Percentiles rank a stretch among this genome's conserved stretches.
These are phyloP conservation scores for Diddensiella caesifluorescens DNA, from an alignment of 805 yeast species.

Conservation along the genomic window DNA sequence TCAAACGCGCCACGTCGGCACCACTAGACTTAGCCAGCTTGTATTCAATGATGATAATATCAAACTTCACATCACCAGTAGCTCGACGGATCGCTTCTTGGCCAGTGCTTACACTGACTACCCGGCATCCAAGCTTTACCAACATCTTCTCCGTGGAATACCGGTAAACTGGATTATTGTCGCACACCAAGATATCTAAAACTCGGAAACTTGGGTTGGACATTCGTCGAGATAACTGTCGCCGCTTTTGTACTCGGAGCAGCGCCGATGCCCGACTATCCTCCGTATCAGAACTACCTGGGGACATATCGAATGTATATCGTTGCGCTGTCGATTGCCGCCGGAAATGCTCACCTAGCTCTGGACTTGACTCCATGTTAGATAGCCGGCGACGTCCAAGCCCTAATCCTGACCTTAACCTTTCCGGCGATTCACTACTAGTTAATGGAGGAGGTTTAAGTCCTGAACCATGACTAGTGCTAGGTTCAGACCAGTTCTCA, in stretches of 20 bases:
- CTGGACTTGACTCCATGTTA: slow-evolving; percentile 23
- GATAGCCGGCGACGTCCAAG: slow-evolving; percentile 13
- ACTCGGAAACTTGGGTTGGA: slow-evolving; percentile 21
- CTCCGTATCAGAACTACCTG: slow-evolving; percentile 63
- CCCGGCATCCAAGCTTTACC: slow-evolving; percentile 70
- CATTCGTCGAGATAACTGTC: slow-evolving; percentile 45
- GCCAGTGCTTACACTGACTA: slow-evolving; percentile 69
- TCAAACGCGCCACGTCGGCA: slow-evolving; percentile 69
- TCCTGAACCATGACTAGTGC: not conserved
- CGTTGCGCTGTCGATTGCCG: slow-evolving; percentile 12
- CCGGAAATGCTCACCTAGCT: slow-evolving; percentile 22
- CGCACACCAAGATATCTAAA: slow-evolving; percentile 74
- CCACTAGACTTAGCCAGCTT: slow-evolving; percentile 63
- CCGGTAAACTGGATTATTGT: slow-evolving; percentile 78
- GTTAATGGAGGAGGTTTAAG: not conserved
- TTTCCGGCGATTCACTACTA: not conserved
- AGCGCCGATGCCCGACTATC: slow-evolving; percentile 48
- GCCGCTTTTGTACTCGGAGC: slow-evolving; percentile 39
- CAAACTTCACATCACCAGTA: slow-evolving; percentile 79
- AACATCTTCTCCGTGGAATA: slow-evolving; percentile 59
- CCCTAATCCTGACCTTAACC: not conserved
- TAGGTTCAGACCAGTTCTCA: not conserved
- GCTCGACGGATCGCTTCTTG: slow-evolving; percentile 78
- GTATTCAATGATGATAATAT: slow-evolving; percentile 72
- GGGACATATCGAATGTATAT: slow-evolving; percentile 29